Base-by-base conservation (phyloP, 495 filamentous ascomycete genomes). In the Penicillium fimorum region DNA sequence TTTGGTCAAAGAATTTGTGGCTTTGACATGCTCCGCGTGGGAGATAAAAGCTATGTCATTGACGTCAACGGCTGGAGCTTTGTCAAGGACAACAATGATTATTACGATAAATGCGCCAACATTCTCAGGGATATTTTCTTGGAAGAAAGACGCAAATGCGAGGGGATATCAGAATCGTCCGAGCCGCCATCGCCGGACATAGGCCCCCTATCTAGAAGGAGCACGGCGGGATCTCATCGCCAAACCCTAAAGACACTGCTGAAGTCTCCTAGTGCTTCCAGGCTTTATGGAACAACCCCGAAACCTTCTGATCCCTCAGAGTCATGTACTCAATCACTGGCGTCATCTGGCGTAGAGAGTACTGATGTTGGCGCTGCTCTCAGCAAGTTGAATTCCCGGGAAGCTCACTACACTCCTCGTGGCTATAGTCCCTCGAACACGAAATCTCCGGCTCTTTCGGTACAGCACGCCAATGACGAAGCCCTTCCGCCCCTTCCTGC, bases 51-150 rank as follows among this genome's bases (percentile, higher is more conserved):
- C 70, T 97, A 90, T 72, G 94, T 99, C 13, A 97, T 99, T 58
- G 94, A 99, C 66, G 95, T 99, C 57, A 99, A 99, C 70, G 94
- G 94, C 17, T 99, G 94, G 94, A 97, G 93, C 65, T 99, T 99
- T 66, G 94, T 99, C 66, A 99, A 99, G 71, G 94, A 99, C 71
- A 99, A 99, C 66, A 91, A 96, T 44, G 91, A 95, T 45, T 99
- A 99, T 63, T 99, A 99, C 63, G 90, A 97, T 64, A 89, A 89
- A 64, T 92, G 87, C 61, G 86, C 94, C 13, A 84, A 74, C 47
- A 96, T 97, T 51, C 75, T 99, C 35, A 87, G 85, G 61, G 84
- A 94, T 8, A 90, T 90, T 67, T 99, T 97, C 65, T 74, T 93
- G 52, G 81, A 79, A 52, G 93, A 96, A 69, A 88, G 84, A 61